Evolutionary conservation across 768 basidiomycete genomes (phyloP), one percentile per base, ranked within the genome.

Genomic region (Nevesoporus exiguus): DNA sequence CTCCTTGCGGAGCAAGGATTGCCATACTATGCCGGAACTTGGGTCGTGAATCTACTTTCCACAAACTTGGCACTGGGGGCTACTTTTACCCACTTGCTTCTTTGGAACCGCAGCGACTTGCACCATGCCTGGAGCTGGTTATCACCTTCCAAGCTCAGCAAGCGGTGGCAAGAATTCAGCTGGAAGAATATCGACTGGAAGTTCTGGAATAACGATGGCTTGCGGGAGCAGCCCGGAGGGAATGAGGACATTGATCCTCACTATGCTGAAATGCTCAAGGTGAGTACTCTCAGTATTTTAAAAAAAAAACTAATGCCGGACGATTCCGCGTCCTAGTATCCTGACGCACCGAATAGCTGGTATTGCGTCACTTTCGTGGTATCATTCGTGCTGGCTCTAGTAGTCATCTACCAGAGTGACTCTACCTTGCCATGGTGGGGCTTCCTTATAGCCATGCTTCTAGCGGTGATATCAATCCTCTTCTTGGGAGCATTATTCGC

Each of bases 371-470:
- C 22, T 14, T 43, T 43, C 13, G 24, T 27, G 41, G 24, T 43
- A 43, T 43, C 41, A 15, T 43, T 43, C n/a, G 24, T 17, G 24
- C 6, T 43, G 8, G 41, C 41, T n/a, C 24, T 43, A 8, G 41
- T 43, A 14, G 24, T 25, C 41, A 71, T 78, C 55, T 84, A 84
- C 65, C 13, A 43, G 25, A 43, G 76, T 17, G 56, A 76, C 48
- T 79, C 82, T 8, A 79, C 76, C 7, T 65, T 85, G 30, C 82
- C 83, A 8, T 83, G 83, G 83, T 83, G 80, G 80, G 79, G 75
- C 6, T 67, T 82, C 50, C 69, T 80, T 52, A 75, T 84, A 21
- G 73, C 76, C 15, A 61, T 86, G 25, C 65, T 83, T 30, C 69
- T 86, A 49, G 76, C 82, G 0, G 60, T 71, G 2, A 54, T 81